A percentile compares a stretch with the other conserved stretches of the same genome.
These are phyloP conservation scores for Aristolochia californica DNA, from an alignment of 164 flowering plant genomes.

Conservation along the genomic window DNA sequence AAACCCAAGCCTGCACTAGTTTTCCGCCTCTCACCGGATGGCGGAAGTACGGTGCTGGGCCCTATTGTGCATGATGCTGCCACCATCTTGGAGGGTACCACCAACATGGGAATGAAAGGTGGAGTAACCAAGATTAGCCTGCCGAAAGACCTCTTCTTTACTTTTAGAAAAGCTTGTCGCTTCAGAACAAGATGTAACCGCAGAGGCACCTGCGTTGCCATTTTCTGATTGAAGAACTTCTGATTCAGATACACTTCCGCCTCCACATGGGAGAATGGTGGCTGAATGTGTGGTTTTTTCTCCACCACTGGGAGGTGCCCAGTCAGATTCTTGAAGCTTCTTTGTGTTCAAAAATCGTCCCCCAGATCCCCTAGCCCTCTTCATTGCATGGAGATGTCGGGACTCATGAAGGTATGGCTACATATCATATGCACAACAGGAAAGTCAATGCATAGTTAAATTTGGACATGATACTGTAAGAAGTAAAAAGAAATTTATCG, in stretches of 20 bases:
- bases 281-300: conserved; percentile 9
- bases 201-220: conserved; percentile 16
- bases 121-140: conserved; percentile 25
- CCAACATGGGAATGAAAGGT: conserved; percentile 23
- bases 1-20: conserved; percentile 5
- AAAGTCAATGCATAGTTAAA: too few species aligned
- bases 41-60: conserved; percentile 33
- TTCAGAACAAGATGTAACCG: conserved; percentile 19
- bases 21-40: conserved; percentile 32
- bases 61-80: conserved; percentile 23
- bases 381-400: conserved; percentile 75
- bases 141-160: conserved; percentile 18
- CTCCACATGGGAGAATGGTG: conserved; percentile 7
- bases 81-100: conserved; percentile 25
- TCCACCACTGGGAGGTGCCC: conserved; percentile 2
- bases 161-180: conserved; percentile 17
- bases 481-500: too few species aligned
- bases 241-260: conserved; percentile 11
- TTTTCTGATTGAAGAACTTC: conserved; percentile 19
- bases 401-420: conserved; percentile 91
- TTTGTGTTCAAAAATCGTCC: conserved; percentile 79
- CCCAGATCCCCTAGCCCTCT: conserved; percentile 73
- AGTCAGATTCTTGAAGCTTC: conserved; percentile 25
- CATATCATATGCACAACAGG: conserved; percentile 1
- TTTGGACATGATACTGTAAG: too few species aligned